Percentiles rank a stretch among this genome's conserved stretches.
These are phyloP conservation scores for Solanum ahanhuiri DNA, from an alignment of 257 asterid species.

Conservation along the genomic window DNA sequence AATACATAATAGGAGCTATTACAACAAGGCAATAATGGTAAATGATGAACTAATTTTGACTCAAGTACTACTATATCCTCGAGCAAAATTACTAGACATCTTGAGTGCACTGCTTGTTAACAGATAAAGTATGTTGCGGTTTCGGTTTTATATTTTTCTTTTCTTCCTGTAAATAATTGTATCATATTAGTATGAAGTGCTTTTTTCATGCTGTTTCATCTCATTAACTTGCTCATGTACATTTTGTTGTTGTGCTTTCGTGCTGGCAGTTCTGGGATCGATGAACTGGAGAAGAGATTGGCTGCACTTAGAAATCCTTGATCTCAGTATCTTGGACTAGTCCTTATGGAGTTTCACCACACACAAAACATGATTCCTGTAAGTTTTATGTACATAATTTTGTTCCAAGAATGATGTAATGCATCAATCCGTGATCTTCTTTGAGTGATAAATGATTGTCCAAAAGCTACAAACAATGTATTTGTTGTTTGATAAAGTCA, in stretches of 20 bases:
- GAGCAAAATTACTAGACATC: too few species aligned
- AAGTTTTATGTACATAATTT: not conserved
- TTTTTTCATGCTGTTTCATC: not conserved
- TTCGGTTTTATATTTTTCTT: not conserved
- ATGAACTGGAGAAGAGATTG: constrained; percentile 71
- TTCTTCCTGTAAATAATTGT: not conserved
- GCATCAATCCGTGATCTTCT: not conserved
- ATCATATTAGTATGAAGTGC: not conserved
- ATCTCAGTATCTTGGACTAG: not conserved
- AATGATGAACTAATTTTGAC: too few species aligned
- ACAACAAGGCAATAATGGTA: too few species aligned
- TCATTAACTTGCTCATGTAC: not conserved
- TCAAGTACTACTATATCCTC: too few species aligned
- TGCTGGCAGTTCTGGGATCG: constrained; percentile 44
- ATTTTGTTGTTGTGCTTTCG: not conserved
- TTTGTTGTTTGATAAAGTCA: not conserved
- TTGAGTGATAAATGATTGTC: not conserved
- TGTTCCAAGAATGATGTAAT: not conserved
- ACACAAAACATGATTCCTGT: too few species aligned
- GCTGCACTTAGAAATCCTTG: constrained; percentile 77
- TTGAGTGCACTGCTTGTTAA: not conserved
- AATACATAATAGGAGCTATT: too few species aligned
- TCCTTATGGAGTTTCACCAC: not conserved
- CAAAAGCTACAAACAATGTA: not conserved
- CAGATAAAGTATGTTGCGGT: not conserved